A percentile compares a stretch with the other conserved stretches of the same genome.
Conservation (phyloP, 352 stramenopile species). For the Blastocystis hominis region DNA sequence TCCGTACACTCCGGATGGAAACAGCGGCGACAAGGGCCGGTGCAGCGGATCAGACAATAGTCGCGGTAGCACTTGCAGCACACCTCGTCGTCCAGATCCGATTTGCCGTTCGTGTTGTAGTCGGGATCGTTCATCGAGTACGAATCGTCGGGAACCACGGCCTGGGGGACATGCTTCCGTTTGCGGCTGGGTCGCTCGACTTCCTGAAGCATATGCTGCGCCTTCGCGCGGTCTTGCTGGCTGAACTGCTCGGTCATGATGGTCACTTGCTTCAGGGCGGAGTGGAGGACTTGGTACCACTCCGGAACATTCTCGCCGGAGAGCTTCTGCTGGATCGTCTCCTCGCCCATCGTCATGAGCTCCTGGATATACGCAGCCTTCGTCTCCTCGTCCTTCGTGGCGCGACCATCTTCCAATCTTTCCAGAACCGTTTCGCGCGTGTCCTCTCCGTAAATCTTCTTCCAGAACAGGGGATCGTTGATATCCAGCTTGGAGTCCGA, state of each 20-base stretch:
- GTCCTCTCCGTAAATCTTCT: slow-evolving; percentile 81
- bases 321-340: slow-evolving; percentile 60
- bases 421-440: slow-evolving; percentile 58
- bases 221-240: slow-evolving; percentile 13
- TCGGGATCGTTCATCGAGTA: slow-evolving; percentile 24
- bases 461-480: slow-evolving; percentile 97
- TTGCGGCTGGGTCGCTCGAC: slow-evolving; percentile 36
- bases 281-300: slow-evolving; percentile 36
- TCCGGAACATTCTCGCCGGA: slow-evolving; percentile 54
- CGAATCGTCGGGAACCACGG: neutral
- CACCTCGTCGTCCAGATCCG: slow-evolving; percentile 22
- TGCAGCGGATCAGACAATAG: slow-evolving; percentile 51
- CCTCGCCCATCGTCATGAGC: slow-evolving; percentile 52
- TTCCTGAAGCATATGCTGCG: slow-evolving; percentile 23
- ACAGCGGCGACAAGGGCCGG: slow-evolving; percentile 36
- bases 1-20: slow-evolving; percentile 52
- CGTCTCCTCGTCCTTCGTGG: slow-evolving; percentile 37
- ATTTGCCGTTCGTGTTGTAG: neutral
- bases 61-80: slow-evolving; percentile 48
- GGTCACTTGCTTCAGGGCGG: slow-evolving; percentile 35
- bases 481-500: slow-evolving; percentile 83
- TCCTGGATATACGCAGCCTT: slow-evolving; percentile 56
- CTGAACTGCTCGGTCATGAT: slow-evolving; percentile 37
- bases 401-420: slow-evolving; percentile 54
- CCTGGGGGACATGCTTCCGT: slow-evolving; percentile 7